These are phyloP conservation scores for Tylopilus cervinicoccineus DNA, from an alignment of 768 basidiomycete species.

Conservation along the genomic window DNA sequence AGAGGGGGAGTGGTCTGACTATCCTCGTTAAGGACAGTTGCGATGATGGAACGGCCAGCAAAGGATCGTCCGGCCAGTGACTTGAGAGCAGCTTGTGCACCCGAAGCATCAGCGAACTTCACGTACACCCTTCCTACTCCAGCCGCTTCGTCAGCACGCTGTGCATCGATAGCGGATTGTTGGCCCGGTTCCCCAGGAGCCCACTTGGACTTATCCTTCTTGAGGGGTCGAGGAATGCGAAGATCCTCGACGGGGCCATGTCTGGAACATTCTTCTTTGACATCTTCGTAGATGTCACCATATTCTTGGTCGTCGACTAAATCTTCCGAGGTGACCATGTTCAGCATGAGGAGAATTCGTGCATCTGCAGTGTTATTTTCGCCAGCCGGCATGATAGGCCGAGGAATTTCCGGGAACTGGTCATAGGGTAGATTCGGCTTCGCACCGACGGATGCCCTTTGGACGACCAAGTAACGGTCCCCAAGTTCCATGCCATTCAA, in stretches of 20 bases:
- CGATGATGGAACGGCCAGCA: conserved; percentile 82
- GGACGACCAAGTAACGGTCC: conserved; percentile 92
- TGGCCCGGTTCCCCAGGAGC: conserved; percentile 54
- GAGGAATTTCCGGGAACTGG: conserved; percentile 77
- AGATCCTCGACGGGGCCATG: conserved; percentile 83
- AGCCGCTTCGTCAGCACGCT: conserved; percentile 77
- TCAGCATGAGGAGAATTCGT: conserved; percentile 92
- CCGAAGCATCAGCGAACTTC: conserved; percentile 62
- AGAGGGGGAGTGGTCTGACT: conserved; percentile 83
- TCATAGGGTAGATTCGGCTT: conserved; percentile 76
- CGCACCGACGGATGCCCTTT: conserved; percentile 92
- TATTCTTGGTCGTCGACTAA: conserved; percentile 89
- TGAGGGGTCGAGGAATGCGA: conserved; percentile 83
- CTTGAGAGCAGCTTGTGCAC: conserved; percentile 72
- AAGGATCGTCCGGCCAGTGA: conserved; percentile 88
- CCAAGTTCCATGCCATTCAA: conserved; percentile 98
- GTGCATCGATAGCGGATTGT: conserved; percentile 61
- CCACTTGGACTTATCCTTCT: conserved; percentile 83
- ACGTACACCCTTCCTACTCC: conserved; percentile 98
- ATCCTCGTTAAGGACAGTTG: conserved; percentile 77
- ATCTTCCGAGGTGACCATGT: conserved; percentile 97
- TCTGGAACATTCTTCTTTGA: conserved; percentile 83
- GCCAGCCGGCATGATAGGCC: conserved; percentile 84
- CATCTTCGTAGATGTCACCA: conserved; percentile 89
- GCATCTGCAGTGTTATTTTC: conserved; percentile 58